Evolutionary conservation across 2,329 filamentous ascomycete species (phyloP).

Genomic region (Phyllosticta citriasiana): DNA sequence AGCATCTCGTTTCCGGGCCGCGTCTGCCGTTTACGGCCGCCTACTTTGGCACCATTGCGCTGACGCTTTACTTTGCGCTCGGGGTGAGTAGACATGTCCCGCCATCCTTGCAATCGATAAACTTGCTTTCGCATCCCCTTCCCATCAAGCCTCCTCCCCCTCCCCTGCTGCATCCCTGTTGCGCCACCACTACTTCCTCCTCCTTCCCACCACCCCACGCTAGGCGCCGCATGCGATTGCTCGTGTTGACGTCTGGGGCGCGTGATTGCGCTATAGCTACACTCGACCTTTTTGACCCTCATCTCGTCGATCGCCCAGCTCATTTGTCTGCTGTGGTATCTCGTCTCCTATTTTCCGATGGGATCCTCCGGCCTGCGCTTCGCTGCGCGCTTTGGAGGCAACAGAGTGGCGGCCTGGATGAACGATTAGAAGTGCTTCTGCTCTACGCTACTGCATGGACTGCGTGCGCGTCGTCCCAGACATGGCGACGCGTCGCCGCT

Average conservation of each 20-base stretch:
- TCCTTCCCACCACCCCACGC: constrained; percentile 17
- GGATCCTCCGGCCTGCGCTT: constrained; percentile 79
- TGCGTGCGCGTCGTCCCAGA: constrained; percentile 1
- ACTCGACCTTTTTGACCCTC: constrained; percentile 74
- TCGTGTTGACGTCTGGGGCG: constrained; percentile 25
- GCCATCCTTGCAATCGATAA: constrained; percentile 10
- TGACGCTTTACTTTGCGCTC: constrained; percentile 87
- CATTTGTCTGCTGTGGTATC: constrained; percentile 77
- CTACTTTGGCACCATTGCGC: constrained; percentile 84
- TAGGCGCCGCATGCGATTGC: constrained; percentile 20
- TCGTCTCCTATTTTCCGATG: constrained; percentile 98
- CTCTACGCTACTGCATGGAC: neutral
- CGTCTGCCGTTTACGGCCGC: constrained; percentile 86
- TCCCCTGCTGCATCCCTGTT: neutral
- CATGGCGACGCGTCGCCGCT: neutral
- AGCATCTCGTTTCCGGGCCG: constrained; percentile 74
- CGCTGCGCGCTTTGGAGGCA: constrained; percentile 75
- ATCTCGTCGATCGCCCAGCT: constrained; percentile 77
- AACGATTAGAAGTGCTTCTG: constrained; percentile 43
- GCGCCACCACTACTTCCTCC: constrained; percentile 17
- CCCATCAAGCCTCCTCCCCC: neutral
- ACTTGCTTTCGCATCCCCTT: constrained; percentile 9
- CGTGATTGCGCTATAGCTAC: constrained; percentile 51
- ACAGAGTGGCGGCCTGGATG: constrained; percentile 81
- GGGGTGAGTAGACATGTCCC: constrained; percentile 55